phyloP scores from a whole-genome alignment of 148 eudicot species.

The Fallopia convolvulus region DNA sequence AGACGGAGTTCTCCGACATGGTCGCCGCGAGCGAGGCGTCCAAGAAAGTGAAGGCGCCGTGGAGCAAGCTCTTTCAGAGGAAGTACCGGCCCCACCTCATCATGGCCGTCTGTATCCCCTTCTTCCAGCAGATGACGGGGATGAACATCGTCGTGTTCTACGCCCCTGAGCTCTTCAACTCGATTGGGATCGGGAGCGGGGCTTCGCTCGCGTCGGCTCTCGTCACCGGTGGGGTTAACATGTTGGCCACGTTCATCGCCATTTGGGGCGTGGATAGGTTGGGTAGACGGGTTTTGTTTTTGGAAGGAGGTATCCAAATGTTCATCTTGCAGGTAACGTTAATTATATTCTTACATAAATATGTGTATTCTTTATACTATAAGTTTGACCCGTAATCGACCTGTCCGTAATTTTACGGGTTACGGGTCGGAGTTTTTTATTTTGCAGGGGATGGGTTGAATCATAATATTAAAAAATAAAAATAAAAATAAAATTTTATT shows the following conservation, averaged over 20 bases:
- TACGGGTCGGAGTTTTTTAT: no score
- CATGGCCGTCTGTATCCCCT: conserved; percentile 67
- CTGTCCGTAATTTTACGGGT: no score
- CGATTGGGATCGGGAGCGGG: conserved; percentile 58
- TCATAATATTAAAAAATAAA: no score
- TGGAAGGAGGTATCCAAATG: conserved; percentile 76
- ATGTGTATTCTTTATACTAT: no score
- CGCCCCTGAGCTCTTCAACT: conserved; percentile 66
- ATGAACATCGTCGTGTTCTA: conserved; percentile 80
- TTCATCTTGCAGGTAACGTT: conserved; percentile 60
- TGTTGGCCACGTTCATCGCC: conserved; percentile 55
- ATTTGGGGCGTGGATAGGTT: conserved; percentile 59
- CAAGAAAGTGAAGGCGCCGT: conserved; percentile 46
- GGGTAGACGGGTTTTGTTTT: conserved; percentile 67
- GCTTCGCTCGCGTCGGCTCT: conserved; percentile 72
- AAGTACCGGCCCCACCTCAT: conserved; percentile 67
- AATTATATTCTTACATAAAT: not conserved
- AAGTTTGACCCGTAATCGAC: no score
- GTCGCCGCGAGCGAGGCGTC: conserved; percentile 61
- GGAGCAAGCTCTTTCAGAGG: conserved; percentile 51
- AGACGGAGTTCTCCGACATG: conserved; percentile 51
- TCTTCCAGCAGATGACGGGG: conserved; percentile 77
- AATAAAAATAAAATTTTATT: no score
- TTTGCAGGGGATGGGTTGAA: no score
- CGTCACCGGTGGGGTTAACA: conserved; percentile 61